Conservation (phyloP, 768 basidiomycete genomes). For the Pulveroboletus sp. region DNA sequence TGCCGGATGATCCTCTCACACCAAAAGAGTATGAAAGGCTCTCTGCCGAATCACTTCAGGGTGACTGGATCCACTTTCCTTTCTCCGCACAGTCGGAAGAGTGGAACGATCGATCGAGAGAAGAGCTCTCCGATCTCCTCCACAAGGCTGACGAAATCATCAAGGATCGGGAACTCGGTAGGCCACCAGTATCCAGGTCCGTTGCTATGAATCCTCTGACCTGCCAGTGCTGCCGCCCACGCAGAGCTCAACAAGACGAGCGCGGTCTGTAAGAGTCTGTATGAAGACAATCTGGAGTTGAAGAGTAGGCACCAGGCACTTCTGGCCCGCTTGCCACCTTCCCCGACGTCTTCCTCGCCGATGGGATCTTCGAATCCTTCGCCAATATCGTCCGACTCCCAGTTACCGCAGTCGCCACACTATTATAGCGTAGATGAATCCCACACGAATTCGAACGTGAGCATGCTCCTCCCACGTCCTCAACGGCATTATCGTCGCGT, state of each 20-base stretch:
- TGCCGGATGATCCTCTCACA: constrained; percentile 27
- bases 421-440: constrained; percentile 30
- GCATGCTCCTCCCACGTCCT: constrained; percentile 20
- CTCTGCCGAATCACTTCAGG: constrained; percentile 20
- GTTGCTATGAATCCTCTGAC: constrained; percentile 7
- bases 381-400: constrained; percentile 24
- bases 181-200: constrained; percentile 19
- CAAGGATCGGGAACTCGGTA: constrained; percentile 72
- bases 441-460: constrained; percentile 18
- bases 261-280: constrained; percentile 62
- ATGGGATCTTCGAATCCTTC: constrained; percentile 18
- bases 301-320: constrained; percentile 71
- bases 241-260: constrained; percentile 65
- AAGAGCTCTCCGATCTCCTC: constrained; percentile 67
- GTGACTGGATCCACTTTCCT: constrained; percentile 11
- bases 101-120: constrained; percentile 67
- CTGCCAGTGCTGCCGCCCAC: constrained; percentile 25
- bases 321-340: constrained; percentile 56
- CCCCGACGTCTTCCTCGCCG: constrained; percentile 38
- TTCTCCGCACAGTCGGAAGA: constrained; percentile 36
- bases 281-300: constrained; percentile 63
- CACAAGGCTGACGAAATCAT: constrained; percentile 72
- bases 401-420: constrained; percentile 32
- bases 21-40: constrained; percentile 33
- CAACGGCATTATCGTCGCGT: constrained; percentile 38